Evolutionary conservation across 768 basidiomycete genomes (phyloP).

Genomic region (Hygrophorus russula): DNA sequence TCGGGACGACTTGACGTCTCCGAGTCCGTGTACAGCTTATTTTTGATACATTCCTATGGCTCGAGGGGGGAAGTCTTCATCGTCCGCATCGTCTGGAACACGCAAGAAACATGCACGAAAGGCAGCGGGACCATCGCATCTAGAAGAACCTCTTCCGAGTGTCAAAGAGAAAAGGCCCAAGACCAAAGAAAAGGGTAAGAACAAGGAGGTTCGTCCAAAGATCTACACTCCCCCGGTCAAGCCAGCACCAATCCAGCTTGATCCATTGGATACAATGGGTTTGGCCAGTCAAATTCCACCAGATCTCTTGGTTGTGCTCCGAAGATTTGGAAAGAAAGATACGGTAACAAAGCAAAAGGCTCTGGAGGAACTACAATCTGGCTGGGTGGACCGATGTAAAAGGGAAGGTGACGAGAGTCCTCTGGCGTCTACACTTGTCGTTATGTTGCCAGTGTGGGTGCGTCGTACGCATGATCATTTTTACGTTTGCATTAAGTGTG

Average conservation of each 20-base stretch:
- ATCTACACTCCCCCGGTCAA: slow-evolving; percentile 81
- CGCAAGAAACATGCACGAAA: slow-evolving; percentile 91
- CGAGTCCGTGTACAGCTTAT: not conserved
- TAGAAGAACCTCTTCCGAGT: slow-evolving; percentile 17
- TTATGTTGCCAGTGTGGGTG: slow-evolving; percentile 89
- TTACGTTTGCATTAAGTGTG: slow-evolving; percentile 1
- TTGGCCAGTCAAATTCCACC: slow-evolving; percentile 65
- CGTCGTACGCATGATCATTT: slow-evolving; percentile 18
- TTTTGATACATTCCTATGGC: not conserved
- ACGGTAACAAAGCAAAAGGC: slow-evolving; percentile 74
- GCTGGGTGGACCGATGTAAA: slow-evolving; percentile 50
- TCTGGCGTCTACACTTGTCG: slow-evolving; percentile 29
- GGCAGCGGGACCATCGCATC: slow-evolving; percentile 25
- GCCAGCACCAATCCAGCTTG: slow-evolving; percentile 59
- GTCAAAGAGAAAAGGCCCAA: slow-evolving; percentile 32
- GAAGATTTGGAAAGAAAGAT: slow-evolving; percentile 84
- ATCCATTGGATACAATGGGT: slow-evolving; percentile 81
- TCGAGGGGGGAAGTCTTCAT: slow-evolving; percentile 34
- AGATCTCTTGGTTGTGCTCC: slow-evolving; percentile 72
- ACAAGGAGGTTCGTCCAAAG: slow-evolving; percentile 73
- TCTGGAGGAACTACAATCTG: slow-evolving; percentile 67
- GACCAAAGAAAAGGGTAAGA: slow-evolving; percentile 38
- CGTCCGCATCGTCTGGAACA: slow-evolving; percentile 76
- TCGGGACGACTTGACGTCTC: not conserved
- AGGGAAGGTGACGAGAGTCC: slow-evolving; percentile 30